phyloP scores from a whole-genome alignment of 2,329 filamentous ascomycete species.

The Cercospora sp. region DNA sequence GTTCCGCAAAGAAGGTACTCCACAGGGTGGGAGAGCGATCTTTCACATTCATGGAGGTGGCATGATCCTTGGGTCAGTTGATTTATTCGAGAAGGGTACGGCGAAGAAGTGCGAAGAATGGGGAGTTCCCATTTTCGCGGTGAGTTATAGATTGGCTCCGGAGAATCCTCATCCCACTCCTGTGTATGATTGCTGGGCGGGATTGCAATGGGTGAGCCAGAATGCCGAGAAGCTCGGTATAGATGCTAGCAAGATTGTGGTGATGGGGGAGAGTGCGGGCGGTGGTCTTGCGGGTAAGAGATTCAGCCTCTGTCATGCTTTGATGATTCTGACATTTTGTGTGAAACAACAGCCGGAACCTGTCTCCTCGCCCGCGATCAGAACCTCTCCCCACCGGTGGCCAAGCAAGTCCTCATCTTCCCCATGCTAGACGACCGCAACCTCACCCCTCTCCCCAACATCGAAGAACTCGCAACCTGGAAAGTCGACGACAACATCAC shows the following conservation, averaged over 20 bases:
- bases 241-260: constrained; percentile 19
- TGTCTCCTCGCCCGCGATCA: constrained; percentile 30
- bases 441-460: constrained; percentile 37
- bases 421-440: constrained; percentile 52
- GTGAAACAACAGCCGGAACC: constrained; percentile 19
- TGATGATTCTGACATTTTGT: too few relatives aligned
- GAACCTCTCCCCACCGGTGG: constrained; percentile 21
- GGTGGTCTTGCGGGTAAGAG: constrained; percentile 22
- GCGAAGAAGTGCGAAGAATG: constrained; percentile 10
- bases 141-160: constrained; percentile 28
- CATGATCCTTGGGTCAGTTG: constrained; percentile 23
- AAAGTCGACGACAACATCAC: constrained; percentile 42
- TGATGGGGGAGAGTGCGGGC: constrained; percentile 23
- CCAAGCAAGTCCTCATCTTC: constrained; percentile 45
- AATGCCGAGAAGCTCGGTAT: constrained; percentile 19
- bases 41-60: constrained; percentile 25
- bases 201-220: constrained; percentile 20
- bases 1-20: constrained; percentile 12
- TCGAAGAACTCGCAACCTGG: constrained; percentile 42
- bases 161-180: constrained; percentile 27
- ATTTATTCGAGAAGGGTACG: constrained; percentile 16
- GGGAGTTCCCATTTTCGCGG: constrained; percentile 20
- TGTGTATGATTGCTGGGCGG: constrained; percentile 26
- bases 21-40: constrained; percentile 3
- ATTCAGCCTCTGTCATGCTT: too few relatives aligned